Evolutionary conservation across 495 filamentous ascomycete genomes (phyloP).

Genomic region (Hyaloscypha variabilis): DNA sequence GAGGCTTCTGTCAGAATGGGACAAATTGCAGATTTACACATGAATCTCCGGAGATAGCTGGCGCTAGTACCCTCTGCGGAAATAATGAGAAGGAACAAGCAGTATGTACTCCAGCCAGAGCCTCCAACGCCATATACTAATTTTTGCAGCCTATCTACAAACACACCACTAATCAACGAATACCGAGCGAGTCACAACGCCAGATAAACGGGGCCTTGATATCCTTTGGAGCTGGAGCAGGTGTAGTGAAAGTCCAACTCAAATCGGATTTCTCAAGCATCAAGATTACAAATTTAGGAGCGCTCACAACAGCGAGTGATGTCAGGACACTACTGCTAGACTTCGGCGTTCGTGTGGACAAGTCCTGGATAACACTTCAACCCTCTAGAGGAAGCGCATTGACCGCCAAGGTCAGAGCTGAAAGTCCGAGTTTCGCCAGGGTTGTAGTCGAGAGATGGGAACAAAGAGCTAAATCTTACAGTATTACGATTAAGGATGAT

Average conservation of each 20-base stretch:
- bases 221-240: constrained; percentile 4
- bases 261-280: constrained; percentile 18
- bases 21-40: not conserved
- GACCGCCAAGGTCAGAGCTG: constrained; percentile 10
- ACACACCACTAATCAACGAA: not conserved
- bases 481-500: not conserved
- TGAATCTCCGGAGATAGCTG: not conserved
- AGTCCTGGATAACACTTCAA: not conserved
- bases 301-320: not conserved
- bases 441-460: constrained; percentile 4
- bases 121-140: not conserved
- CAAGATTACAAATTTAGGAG: constrained; percentile 2
- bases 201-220: constrained; percentile 11
- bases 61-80: no score
- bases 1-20: constrained; percentile 6
- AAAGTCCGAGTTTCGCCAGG: constrained; percentile 8
- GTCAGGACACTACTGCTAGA: constrained; percentile 5
- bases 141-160: not conserved
- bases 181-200: not conserved
- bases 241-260: constrained; percentile 14
- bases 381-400: not conserved
- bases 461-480: not conserved
- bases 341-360: constrained; percentile 3
- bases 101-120: not conserved
- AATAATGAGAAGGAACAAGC: not conserved